phyloP scores from a whole-genome alignment of 2,329 filamentous ascomycete species.

The Ceratocystis eucalypticola region DNA sequence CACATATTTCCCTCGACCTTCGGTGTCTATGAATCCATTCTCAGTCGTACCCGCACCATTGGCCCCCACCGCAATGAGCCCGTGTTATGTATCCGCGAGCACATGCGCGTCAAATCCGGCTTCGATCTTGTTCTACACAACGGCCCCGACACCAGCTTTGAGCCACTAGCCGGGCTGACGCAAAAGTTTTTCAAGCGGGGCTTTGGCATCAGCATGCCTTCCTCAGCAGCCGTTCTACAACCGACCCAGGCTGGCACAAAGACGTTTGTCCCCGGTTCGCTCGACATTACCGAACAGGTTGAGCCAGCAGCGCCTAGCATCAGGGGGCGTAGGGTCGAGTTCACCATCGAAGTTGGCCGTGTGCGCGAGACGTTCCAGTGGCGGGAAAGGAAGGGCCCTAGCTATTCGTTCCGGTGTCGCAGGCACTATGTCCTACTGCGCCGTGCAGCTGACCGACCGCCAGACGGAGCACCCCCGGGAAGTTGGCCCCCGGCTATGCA shows the following conservation, averaged over 20 bases:
- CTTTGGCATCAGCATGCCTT: slow-evolving; percentile 19
- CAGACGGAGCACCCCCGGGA: slow-evolving; percentile 10
- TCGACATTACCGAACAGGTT: slow-evolving; percentile 17
- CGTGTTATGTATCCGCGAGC: slow-evolving; percentile 13
- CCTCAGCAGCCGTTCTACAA: neutral
- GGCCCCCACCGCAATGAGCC: slow-evolving; percentile 13
- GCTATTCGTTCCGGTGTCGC: slow-evolving; percentile 24
- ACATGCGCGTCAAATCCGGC: neutral
- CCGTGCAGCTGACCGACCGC: slow-evolving; percentile 21
- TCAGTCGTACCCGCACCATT: slow-evolving; percentile 12
- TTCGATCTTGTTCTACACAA: slow-evolving; percentile 13
- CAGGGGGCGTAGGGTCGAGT: slow-evolving; percentile 24
- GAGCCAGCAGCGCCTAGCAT: slow-evolving; percentile 18
- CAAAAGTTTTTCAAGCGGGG: neutral
- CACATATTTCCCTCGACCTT: slow-evolving; percentile 16
- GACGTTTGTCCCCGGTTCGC: slow-evolving; percentile 13
- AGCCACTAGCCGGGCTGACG: slow-evolving; percentile 13
- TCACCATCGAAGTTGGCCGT: slow-evolving; percentile 27
- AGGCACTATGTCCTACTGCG: slow-evolving; percentile 33
- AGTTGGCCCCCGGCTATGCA: neutral
- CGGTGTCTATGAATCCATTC: slow-evolving; percentile 13
- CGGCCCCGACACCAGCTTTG: slow-evolving; percentile 8
- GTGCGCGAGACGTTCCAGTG: slow-evolving; percentile 32
- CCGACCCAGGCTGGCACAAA: neutral
- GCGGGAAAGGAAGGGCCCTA: slow-evolving; percentile 28